phyloP scores from a whole-genome alignment of 140 eudicot species.

The Eryngium alpinum region DNA sequence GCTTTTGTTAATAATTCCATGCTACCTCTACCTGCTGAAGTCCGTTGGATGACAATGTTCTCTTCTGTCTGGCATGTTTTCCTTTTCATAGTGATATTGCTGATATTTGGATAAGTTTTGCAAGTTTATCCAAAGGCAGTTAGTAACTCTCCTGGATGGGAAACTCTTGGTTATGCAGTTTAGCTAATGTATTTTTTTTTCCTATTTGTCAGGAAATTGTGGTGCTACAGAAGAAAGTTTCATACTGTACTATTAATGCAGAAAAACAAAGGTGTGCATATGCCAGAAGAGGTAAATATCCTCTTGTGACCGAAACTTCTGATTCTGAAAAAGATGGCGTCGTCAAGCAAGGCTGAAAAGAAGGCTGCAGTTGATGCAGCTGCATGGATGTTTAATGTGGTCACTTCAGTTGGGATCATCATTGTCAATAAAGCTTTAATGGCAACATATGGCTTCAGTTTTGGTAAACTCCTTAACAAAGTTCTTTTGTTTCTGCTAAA shows the following conservation, averaged over 20 bases:
- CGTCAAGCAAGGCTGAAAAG: slow-evolving; percentile 55
- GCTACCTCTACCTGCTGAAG: too few species aligned
- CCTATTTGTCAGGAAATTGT: slow-evolving; percentile 20
- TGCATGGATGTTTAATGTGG: slow-evolving; percentile 74
- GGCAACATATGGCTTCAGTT: slow-evolving; percentile 72
- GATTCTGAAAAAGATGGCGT: slow-evolving; percentile 36
- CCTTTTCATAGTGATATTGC: not conserved
- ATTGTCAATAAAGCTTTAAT: slow-evolving; percentile 74
- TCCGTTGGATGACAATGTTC: too few species aligned
- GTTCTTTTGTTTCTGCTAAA: not conserved
- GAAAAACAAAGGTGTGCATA: slow-evolving; percentile 23
- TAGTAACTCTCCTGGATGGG: not conserved
- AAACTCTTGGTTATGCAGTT: slow-evolving; percentile 14
- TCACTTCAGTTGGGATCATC: slow-evolving; percentile 80
- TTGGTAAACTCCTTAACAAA: slow-evolving; percentile 36
- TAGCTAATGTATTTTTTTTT: slow-evolving; percentile 8
- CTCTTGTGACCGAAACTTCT: slow-evolving; percentile 16
- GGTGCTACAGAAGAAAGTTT: slow-evolving; percentile 25
- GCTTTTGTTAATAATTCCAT: too few species aligned
- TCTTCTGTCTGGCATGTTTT: too few species aligned
- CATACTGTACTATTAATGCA: slow-evolving; percentile 32
- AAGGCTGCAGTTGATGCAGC: slow-evolving; percentile 61
- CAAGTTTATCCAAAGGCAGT: not conserved
- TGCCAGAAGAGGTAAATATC: slow-evolving; percentile 34
- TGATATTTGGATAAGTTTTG: not conserved